Percentiles rank a stretch among this genome's conserved stretches.
phyloP scores from a whole-genome alignment of 78 protist genomes.

The Dictyostelium discoideum region dicty_2.7 NC_007088.5:3613001-3613500 shows the following conservation, averaged over 20 bases:
- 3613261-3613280: conserved; percentile 35
- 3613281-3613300: no score
- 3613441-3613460: background rate
- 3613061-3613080: background rate
- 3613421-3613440: no score
- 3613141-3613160: background rate
- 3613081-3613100: background rate
- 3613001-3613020: no score
- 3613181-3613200: background rate
- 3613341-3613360: no score
- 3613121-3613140: background rate
- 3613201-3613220: background rate
- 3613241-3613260: background rate
- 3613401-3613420: no score
- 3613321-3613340: no score
- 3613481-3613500: background rate
- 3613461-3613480: background rate
- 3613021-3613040: no score
- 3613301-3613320: no score
- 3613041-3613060: no score
- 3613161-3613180: background rate
- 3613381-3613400: no score
- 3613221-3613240: background rate
- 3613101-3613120: background rate
- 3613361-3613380: no score